Evolutionary conservation across 2,329 filamentous ascomycete genomes (phyloP), one percentile per base, ranked within the genome.

Genomic region (Aspergillus calidoustus): DNA sequence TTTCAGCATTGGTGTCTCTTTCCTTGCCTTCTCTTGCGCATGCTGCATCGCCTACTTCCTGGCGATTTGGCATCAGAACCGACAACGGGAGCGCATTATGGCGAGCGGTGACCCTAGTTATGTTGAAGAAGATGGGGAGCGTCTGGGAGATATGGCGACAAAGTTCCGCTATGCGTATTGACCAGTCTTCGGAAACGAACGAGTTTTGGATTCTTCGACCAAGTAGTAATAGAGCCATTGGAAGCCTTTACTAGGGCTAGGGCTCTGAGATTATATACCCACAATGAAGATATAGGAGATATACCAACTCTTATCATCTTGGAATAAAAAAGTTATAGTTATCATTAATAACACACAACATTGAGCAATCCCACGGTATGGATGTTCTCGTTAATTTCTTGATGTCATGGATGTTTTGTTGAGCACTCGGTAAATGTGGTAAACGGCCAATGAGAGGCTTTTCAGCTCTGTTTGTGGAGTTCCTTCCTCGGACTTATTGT

Each of bases 1-100:
- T 0, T 96, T 95, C 77, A 84, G 84, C 57, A 92, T 97, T 65
- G 90, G 87, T 71, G 82, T 96, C 5, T 87, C 83, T 0, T 96
- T 96, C 70, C 84, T 89, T 8, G 84, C 86, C 54, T 73, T 97
- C 31, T 89, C 88, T 57, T 87, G 86, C 17, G 67, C 89, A 3
- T 82, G 72, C 43, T 81, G 80, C 57, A 64, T 74, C 30, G 57
- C 65, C 1, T 83, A 83, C 62, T 70, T 77, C 6, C 34, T 72
- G 8, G 73, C 76, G 0, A 50, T 79, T 44, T 67, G 76, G 64
- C 63, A 65, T 53, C 77, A 80, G 61, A 83, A 83, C 66, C 70
- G 72, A 23, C 76, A 72, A 44, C 74, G 79, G 15, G 75, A 78
- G 30, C 74, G 72, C 30, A 64, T 67, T 11, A 50, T 63, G 43